Base-by-base conservation (phyloP, 169 alveolate genomes). In the Eimeria sp. region DNA sequence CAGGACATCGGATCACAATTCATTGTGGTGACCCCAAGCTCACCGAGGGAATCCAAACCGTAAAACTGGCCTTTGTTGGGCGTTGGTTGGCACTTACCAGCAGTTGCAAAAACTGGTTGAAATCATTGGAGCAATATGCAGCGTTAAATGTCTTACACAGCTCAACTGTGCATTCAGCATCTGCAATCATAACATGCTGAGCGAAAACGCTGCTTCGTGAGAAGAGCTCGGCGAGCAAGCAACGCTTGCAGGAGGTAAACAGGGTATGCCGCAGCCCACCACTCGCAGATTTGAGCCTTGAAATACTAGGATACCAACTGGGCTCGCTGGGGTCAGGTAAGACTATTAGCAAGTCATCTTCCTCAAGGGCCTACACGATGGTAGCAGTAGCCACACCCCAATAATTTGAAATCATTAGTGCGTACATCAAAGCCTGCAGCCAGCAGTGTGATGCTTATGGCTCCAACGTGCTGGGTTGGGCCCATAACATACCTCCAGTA, bases 41-140 rank as follows among this genome's bases (percentile, higher is more conserved):
- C 40, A 34, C 40, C 40, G 3, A 34, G 40, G 40, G 40, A 34
- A 34, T 34, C 0, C 40, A 34, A 34, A 34, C 0, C 40, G 40
- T 34, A 43, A 40, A 7, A 47, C 0, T 78, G 25, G 14, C 13
- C 25, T 78, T 22, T 47, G 65, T 9, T 65, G 16, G 89, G 70
- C 47, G 25, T 20, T 78, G 67, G 27, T 18, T n/a, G 89, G 10
- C 58, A 43, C 82, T 89, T 67, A 73, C 89, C 76, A 90, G 40
- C 63, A 90, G 95, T 30, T 61, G 89, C 57, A 90, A 54, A 90
- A 90, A 90, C 89, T 90, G 95, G 13, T 49, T 61, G 78, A 73
- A 90, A 58, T 90, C 95, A 30, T 90, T 90, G 65, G 95, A 73
- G 89, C 95, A 90, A 40, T 65, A 76, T 65, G 63, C 89, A 80